phyloP scores from a whole-genome alignment of 495 filamentous ascomycete genomes.

The Aspergillus hancockii region DNA sequence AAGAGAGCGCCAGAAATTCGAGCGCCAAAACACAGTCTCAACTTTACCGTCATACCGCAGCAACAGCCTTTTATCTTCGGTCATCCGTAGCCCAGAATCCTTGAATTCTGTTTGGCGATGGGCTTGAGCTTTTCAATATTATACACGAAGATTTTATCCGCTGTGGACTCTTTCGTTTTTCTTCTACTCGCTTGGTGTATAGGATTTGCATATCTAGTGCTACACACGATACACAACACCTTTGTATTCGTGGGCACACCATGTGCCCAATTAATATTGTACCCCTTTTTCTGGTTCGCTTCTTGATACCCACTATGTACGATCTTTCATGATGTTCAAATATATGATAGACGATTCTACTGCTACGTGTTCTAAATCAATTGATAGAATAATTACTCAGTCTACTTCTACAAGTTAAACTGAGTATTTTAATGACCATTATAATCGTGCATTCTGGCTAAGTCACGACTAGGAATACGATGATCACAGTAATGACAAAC shows the following conservation, averaged over 20 bases:
- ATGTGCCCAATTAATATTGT: no score
- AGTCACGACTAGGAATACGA: neutral
- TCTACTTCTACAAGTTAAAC: neutral
- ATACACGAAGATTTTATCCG: no score
- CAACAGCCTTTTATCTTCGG: slow-evolving; percentile 28
- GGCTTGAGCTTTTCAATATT: slow-evolving; percentile 24
- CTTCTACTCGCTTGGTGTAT: neutral
- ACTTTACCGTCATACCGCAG: slow-evolving; percentile 18
- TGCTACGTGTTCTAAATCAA: neutral
- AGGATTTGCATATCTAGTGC: neutral
- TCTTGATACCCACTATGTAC: slow-evolving; percentile 10
- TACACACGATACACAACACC: no score
- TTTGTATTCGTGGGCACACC: no score
- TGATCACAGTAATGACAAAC: neutral
- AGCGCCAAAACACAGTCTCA: slow-evolving; percentile 9
- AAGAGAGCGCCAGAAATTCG: slow-evolving; percentile 39
- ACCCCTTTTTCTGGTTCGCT: no score
- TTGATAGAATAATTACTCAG: neutral
- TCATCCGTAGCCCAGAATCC: slow-evolving; percentile 32
- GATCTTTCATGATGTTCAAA: neutral
- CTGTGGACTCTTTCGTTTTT: no score
- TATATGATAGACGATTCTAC: neutral
- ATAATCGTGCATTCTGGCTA: neutral
- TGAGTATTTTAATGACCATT: neutral
- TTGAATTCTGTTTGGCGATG: slow-evolving; percentile 41